A percentile compares a stretch with the other conserved stretches of the same genome.
Conservation (phyloP, 306 rosid species). For the Begonia fuchsioides region DNA sequence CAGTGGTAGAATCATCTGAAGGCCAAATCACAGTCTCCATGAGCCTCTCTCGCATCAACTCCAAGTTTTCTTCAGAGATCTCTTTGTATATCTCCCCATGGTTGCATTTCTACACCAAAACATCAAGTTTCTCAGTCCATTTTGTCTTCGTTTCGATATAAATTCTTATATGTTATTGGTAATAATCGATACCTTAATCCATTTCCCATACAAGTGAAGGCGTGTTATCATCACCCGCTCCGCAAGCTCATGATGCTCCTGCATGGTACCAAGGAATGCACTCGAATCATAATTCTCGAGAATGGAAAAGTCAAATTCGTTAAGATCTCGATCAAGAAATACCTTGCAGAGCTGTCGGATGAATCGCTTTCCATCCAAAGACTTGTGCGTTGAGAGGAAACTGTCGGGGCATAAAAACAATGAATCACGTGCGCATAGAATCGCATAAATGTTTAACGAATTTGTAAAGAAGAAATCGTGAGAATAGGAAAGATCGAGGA, state of each 20-base stretch:
- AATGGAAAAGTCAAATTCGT: not conserved
- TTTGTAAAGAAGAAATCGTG: no score
- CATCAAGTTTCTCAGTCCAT: not conserved
- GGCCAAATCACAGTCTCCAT: constrained; percentile 97
- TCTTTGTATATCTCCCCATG: constrained; percentile 86
- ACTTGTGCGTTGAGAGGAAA: constrained; percentile 60
- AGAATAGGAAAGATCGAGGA: no score
- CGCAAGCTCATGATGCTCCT: constrained; percentile 90
- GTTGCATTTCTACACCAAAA: constrained; percentile 52
- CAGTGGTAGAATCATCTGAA: constrained; percentile 73
- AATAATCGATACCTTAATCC: constrained; percentile 69
- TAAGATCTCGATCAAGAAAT: constrained; percentile 6
- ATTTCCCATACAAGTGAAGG: constrained; percentile 83
- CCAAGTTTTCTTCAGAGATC: constrained; percentile 81
- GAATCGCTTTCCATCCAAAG: constrained; percentile 73
- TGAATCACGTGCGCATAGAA: not conserved
- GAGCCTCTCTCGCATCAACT: constrained; percentile 90
- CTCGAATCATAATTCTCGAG: no score
- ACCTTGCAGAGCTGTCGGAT: constrained; percentile 71
- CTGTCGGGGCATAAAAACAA: constrained; percentile 22
- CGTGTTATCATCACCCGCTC: constrained; percentile 96
- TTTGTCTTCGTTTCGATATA: no score
- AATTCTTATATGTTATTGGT: no score
- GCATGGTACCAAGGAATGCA: not conserved
- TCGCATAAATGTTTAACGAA: not conserved